Evolutionary conservation across 2,329 filamentous ascomycete genomes (phyloP).

Genomic region (Penicillium expansum): DNA sequence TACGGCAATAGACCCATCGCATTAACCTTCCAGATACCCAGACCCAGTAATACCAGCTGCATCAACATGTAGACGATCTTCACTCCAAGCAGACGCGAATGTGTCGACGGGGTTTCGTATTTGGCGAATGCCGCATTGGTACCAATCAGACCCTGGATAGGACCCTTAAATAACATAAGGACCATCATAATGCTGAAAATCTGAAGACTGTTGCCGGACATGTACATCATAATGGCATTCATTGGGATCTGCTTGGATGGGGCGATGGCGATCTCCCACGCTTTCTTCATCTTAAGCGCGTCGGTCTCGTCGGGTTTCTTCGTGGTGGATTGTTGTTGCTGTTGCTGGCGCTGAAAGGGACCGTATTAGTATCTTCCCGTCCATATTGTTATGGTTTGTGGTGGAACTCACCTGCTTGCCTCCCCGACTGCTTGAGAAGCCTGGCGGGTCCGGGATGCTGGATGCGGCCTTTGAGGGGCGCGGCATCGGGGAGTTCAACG

Average conservation of each 20-base stretch:
- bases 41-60: conserved; percentile 76
- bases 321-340: conserved; percentile 32
- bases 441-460: conserved; percentile 79
- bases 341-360: conserved; percentile 28
- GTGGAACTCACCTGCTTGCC: conserved; percentile 51
- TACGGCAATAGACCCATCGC: conserved; percentile 92
- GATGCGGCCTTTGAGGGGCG: conserved; percentile 60
- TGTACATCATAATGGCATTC: conserved; percentile 99
- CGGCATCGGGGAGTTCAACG: conserved; percentile 69
- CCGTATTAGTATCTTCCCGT: neutral
- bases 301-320: conserved; percentile 75
- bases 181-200: conserved; percentile 99
- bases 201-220: conserved; percentile 96
- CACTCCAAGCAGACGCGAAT: conserved; percentile 69
- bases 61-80: conserved; percentile 86
- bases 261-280: conserved; percentile 93
- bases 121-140: conserved; percentile 87
- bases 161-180: conserved; percentile 97
- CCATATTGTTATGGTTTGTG: neutral
- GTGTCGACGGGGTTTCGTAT: conserved; percentile 80
- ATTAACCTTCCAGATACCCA: conserved; percentile 96
- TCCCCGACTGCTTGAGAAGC: conserved; percentile 62
- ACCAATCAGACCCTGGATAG: conserved; percentile 75
- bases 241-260: conserved; percentile 94
- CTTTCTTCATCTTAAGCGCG: conserved; percentile 94